These are phyloP conservation scores for Sugiyamaella smithiae DNA, from an alignment of 805 yeast genomes.

Conservation along the genomic window DNA sequence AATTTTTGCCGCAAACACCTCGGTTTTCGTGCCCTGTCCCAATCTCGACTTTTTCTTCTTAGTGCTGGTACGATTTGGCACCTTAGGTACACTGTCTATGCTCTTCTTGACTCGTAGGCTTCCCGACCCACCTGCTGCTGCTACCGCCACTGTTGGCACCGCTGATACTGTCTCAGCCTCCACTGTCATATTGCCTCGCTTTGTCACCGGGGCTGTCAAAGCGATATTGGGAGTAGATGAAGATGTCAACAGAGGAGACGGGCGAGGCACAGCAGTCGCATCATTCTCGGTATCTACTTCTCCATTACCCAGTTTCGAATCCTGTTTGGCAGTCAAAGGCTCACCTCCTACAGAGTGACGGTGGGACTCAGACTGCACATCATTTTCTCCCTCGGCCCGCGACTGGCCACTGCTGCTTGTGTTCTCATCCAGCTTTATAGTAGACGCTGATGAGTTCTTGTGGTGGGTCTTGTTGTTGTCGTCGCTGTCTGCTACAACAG, in stretches of 20 bases:
- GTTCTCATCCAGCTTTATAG: background rate
- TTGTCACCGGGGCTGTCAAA: slow-evolving; percentile 5
- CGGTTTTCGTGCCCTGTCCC: slow-evolving; percentile 68
- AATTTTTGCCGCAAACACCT: slow-evolving; percentile 88
- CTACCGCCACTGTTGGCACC: slow-evolving; percentile 38
- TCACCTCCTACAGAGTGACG: no score
- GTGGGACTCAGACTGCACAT: no score
- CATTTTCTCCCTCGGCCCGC: no score
- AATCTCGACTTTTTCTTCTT: slow-evolving; percentile 40
- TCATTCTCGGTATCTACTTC: no score
- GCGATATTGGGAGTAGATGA: slow-evolving; percentile 11
- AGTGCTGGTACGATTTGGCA: slow-evolving; percentile 25
- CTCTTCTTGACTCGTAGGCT: slow-evolving; percentile 28
- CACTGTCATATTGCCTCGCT: slow-evolving; percentile 43
- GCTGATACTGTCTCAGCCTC: slow-evolving; percentile 64
- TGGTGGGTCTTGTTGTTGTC: background rate
- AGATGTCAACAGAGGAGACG: slow-evolving; percentile 10
- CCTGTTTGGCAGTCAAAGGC: no score
- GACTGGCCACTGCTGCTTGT: no score
- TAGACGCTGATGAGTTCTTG: slow-evolving; percentile 1
- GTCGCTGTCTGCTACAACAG: background rate
- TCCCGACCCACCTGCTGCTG: slow-evolving; percentile 9
- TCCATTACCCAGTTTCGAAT: no score
- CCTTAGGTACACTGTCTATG: slow-evolving; percentile 12
- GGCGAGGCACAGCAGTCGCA: background rate